Evolutionary conservation across 1,139 yeast species (phyloP), one percentile per base, ranked within the genome.

Genomic region (Zygotorulaspora mrakii): DNA sequence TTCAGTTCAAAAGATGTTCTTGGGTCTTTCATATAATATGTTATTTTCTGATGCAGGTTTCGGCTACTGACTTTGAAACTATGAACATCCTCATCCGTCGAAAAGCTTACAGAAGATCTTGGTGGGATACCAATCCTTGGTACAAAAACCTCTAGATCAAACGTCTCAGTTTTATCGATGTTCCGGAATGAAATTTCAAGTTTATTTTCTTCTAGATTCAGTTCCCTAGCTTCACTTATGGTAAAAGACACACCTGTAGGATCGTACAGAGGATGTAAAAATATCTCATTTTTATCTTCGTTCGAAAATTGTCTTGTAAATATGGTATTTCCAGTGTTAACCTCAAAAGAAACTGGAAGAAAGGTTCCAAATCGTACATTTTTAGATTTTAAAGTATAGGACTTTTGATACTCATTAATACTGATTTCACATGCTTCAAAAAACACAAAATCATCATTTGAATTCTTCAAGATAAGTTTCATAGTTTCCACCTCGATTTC

Each of bases 261-360:
- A 17, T 43, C 33, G 31, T 41, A 53, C 1, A 57, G 40, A 5
- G 54, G 54, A 17, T 44, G 42, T 2, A 58, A 42, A 4, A 39
- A 28, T 10, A 56, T 31, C 5, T 24, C 22, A 1, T 39, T 33
- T 2, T 17, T 22, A 7, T 30, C 31, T 4, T 46, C 39, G 3
- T 44, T 34, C 8, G 37, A 35, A 27, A 53, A 57, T 25, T 53
- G 52, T 31, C 55, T 49, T 2, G 50, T 41, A 17, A 61, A 58
- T 6, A 44, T 46, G 1, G 61, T 57, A 12, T 42, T 48, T 2
- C 55, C 57, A n/a, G 57, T 43, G 7, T 33, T 42, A 16, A 57
- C 37, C 28, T 55, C 62, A 9, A 57, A 23, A 6, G 54, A 44
- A 2, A 47, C 35, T 0, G 55, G 41, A 6, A 41, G 47, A 37